phyloP scores from a whole-genome alignment of 371 early-diverging fungal species.

The Chytridiales sp. region DNA sequence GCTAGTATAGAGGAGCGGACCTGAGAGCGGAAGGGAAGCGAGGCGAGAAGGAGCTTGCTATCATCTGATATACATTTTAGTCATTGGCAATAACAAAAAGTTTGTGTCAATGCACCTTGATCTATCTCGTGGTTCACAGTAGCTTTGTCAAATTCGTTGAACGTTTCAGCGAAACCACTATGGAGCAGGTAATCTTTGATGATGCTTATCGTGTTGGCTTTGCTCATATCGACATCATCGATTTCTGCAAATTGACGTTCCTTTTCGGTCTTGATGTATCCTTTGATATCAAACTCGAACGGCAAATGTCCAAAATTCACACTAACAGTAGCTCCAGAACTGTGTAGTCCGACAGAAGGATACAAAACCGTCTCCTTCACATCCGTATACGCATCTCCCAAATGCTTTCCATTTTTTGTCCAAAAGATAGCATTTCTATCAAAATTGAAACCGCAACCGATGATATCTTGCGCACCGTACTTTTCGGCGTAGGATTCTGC shows the following conservation, averaged over 20 bases:
- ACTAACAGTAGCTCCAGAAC: conserved; percentile 6
- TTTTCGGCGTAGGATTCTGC: conserved; percentile 6
- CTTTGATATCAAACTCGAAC: conserved; percentile 15
- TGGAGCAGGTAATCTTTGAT: conserved; percentile 14
- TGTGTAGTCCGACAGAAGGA: conserved; percentile 21
- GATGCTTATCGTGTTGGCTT: no score
- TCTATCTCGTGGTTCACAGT: no score
- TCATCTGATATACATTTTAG: no score
- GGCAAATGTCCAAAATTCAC: conserved; percentile 12
- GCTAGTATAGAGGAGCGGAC: not conserved
- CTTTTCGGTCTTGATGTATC: not conserved
- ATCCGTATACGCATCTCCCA: conserved; percentile 15
- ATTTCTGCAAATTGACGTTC: conserved; percentile 1
- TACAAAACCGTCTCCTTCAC: not conserved
- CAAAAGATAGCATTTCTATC: conserved; percentile 14
- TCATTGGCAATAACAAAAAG: not conserved
- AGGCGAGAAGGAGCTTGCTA: not conserved
- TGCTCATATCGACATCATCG: not conserved
- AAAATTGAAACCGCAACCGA: conserved; percentile 21
- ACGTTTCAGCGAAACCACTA: conserved; percentile 1
- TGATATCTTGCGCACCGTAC: conserved; percentile 13
- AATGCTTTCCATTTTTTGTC: conserved; percentile 14
- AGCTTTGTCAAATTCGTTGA: not conserved
- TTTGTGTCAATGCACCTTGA: not conserved
- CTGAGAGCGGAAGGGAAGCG: not conserved